Base-by-base conservation (phyloP, 176 grass and related monocot genomes). In the Bonia amplexicaulis region DNA sequence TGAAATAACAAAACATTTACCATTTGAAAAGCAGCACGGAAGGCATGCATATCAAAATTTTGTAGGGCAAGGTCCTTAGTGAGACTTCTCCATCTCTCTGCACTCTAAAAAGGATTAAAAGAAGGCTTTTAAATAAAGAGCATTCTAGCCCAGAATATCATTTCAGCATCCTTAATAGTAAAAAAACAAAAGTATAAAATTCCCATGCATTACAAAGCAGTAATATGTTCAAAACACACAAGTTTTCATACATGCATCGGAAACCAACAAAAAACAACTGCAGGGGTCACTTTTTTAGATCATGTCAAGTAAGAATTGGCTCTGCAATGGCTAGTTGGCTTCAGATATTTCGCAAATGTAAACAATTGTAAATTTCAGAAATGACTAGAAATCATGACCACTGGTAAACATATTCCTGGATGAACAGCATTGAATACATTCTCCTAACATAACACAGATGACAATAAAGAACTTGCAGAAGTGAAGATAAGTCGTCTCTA, bases 11-110 rank as follows among this genome's bases (percentile, higher is more conserved):
- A 33, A 76, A 73, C 71, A 72, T 74, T 68, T 91, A 92, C 93
- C 89, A 96, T 82, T 89, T 96, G 93, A 88, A 99, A 95, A 51
- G 35, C 93, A 66, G 93, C 93, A 64, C 93, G 93, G 82, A 93
- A 94, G 85, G 91, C 86, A 86, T 99, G 96, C 59, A 94, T 64
- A 68, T 99, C 86, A 92, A 99, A 99, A 89, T 92, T 98, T 82
- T 99, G 88, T 78, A 81, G 20, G 20, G 88, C 90, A 53, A 93
- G 88, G 31, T 94, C 91, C 89, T 84, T 76, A 44, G 89, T 99
- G 67, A 99, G 93, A 79, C 59, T 89, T 92, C 91, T 85, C 93
- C 96, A 99, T 84, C 91, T 89, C 66, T 99, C 96, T 82, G 96
- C 93, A 77, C 96, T 98, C 96, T 99, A 87, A 15, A 82, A 73